Evolutionary conservation across 2,329 filamentous ascomycete genomes (phyloP), one percentile per base, ranked within the genome.

Genomic region (Nigrospora oryzae): DNA sequence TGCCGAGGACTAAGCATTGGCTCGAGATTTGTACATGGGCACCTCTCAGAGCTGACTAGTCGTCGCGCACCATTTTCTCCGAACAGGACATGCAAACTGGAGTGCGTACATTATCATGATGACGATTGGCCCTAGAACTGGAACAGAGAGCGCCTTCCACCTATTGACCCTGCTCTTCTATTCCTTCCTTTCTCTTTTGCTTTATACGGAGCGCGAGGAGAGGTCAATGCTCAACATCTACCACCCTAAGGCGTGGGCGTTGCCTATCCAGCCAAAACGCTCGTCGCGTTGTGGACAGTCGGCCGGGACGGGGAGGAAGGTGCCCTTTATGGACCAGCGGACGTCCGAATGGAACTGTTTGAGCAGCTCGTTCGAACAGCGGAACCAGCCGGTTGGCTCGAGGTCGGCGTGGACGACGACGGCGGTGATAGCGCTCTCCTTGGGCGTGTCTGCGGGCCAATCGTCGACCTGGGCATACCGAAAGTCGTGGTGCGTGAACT

Each of bases 281-380:
- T 73, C 69, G 42, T 74, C 69, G 11, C 69, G 57, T 46, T 73
- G 68, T 3, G 48, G 48, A n/a, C 46, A 52, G 42, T 81, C 76
- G 0, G 75, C 79, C 0, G 74, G 74, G 2, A 79, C 60, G 0
- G 66, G 69, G 0, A 79, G 45, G 49, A 80, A 79, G 52, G 80
- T 81, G 1, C 73, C 74, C 15, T 67, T 63, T 69, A 77, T 77
- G 5, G 66, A 67, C 75, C 75, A 79, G 16, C 63, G 52, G 1
- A 72, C 66, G 43, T 81, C 81, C 2, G 65, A 45, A 52, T 80
- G 73, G 3, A 81, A 64, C 35, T 69, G 57, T 50, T 77, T 80
- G n/a, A 80, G 49, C 13, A 68, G 54, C 0, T 51, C 40, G 40
- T 79, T 58, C 0, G 75, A 79, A 44, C 69, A 77, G 2, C 62